A percentile compares a stretch with the other conserved stretches of the same genome.
These are phyloP conservation scores for Leccinum subrobustum DNA, from an alignment of 1,284 basidiomycete species.

Conservation along the genomic window DNA sequence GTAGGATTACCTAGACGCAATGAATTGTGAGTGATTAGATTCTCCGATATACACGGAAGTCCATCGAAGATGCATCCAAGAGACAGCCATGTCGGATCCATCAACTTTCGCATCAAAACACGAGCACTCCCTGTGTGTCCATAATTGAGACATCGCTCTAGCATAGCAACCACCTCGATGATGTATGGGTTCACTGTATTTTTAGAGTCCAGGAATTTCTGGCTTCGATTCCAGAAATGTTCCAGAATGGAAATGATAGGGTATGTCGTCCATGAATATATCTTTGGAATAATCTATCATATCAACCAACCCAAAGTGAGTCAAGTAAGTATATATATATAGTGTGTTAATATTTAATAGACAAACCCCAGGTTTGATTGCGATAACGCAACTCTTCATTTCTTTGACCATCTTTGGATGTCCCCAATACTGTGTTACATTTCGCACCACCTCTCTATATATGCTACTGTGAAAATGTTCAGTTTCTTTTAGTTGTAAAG, in stretches of 20 bases:
- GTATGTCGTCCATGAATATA: neutral
- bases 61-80: neutral
- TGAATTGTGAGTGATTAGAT: rapidly evolving
- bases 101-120: rapidly evolving
- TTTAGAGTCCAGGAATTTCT: neutral
- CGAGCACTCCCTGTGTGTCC: neutral
- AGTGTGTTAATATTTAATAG: too few relatives aligned
- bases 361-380: too few relatives aligned
- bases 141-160: neutral
- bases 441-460: too few relatives aligned
- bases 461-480: too few relatives aligned
- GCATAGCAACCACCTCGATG: neutral
- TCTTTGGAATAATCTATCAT: too few relatives aligned
- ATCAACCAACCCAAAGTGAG: too few relatives aligned
- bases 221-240: neutral
- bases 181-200: neutral
- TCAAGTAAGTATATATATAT: too few relatives aligned
- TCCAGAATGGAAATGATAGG: neutral
- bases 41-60: neutral
- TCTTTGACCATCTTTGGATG: too few relatives aligned
- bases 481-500: too few relatives aligned
- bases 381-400: too few relatives aligned
- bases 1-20: rapidly evolving
- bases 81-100: neutral
- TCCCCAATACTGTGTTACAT: too few relatives aligned